A percentile compares a stretch with the other conserved stretches of the same genome.
Evolutionary conservation across 1,284 basidiomycete species (phyloP).

Genomic region (Ustilago crameri): DNA sequence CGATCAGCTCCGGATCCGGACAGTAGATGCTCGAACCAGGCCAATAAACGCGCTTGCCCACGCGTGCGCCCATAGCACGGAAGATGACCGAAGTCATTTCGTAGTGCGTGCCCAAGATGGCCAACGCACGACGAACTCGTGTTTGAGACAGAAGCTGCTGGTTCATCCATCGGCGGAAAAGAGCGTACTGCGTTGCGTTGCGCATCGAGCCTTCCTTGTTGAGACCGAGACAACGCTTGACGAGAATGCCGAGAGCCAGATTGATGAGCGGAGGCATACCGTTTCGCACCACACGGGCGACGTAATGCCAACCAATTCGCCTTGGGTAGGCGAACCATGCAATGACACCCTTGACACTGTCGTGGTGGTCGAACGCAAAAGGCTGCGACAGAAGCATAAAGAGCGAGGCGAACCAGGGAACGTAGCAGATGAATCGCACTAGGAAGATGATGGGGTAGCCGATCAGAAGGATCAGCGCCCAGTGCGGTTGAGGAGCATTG

Average conservation of each 20-base stretch:
- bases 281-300: constrained; percentile 65
- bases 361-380: constrained; percentile 65
- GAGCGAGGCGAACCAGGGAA: constrained; percentile 67
- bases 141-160: constrained; percentile 63
- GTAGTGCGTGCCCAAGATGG: constrained; percentile 67
- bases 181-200: constrained; percentile 64
- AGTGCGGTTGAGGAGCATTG: constrained; percentile 59
- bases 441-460: constrained; percentile 63
- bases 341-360: constrained; percentile 66
- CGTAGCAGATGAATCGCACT: constrained; percentile 61
- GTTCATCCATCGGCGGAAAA: constrained; percentile 67
- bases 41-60: constrained; percentile 68
- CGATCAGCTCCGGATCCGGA: constrained; percentile 67
- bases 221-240: constrained; percentile 65
- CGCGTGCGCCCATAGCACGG: constrained; percentile 67
- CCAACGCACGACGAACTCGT: constrained; percentile 61
- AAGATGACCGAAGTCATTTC: constrained; percentile 68
- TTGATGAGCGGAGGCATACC: constrained; percentile 67
- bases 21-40: constrained; percentile 68
- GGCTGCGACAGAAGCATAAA: constrained; percentile 67
- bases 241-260: constrained; percentile 59
- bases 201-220: constrained; percentile 68
- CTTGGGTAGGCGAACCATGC: constrained; percentile 67
- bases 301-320: constrained; percentile 68
- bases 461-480: constrained; percentile 59